Conservation (phyloP, 2,329 filamentous ascomycete species). For the Neopestalotiopsis sp. region DNA sequence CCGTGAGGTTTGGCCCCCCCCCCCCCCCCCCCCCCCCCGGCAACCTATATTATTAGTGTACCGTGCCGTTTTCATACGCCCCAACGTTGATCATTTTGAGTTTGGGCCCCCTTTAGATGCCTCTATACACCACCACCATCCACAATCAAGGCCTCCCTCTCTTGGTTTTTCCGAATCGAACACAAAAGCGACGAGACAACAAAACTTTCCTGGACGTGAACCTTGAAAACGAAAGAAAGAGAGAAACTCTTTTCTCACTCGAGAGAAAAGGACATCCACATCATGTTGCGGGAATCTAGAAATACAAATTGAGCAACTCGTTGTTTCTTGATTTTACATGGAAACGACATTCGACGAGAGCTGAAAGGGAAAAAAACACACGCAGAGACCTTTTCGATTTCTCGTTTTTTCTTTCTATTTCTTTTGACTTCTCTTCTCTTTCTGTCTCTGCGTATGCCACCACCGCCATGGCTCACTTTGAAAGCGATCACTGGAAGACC, state of each 20-base stretch:
- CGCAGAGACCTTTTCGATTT: not conserved
- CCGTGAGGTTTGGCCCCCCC: no score
- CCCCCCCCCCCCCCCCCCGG: no score
- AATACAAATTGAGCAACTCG: not conserved
- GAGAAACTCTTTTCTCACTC: not conserved
- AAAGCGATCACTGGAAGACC: not conserved
- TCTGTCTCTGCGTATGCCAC: not conserved
- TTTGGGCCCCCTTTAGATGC: not conserved
- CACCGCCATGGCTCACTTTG: not conserved
- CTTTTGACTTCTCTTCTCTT: not conserved
- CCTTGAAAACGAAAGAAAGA: not conserved
- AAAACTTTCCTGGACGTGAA: no score
- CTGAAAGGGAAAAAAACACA: not conserved
- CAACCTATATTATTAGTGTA: not conserved
- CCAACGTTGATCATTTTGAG: not conserved
- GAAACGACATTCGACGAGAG: not conserved
- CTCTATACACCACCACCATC: no score
- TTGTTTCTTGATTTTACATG: not conserved
- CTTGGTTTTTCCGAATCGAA: no score
- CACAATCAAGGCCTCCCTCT: no score
- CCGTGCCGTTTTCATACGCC: not conserved
- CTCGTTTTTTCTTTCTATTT: no score
- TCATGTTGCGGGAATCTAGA: not conserved
- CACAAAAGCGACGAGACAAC: no score
- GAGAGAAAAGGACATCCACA: not conserved